phyloP scores from a whole-genome alignment of 2,329 filamentous ascomycete genomes.

The Verticillium alfalfae region DNA sequence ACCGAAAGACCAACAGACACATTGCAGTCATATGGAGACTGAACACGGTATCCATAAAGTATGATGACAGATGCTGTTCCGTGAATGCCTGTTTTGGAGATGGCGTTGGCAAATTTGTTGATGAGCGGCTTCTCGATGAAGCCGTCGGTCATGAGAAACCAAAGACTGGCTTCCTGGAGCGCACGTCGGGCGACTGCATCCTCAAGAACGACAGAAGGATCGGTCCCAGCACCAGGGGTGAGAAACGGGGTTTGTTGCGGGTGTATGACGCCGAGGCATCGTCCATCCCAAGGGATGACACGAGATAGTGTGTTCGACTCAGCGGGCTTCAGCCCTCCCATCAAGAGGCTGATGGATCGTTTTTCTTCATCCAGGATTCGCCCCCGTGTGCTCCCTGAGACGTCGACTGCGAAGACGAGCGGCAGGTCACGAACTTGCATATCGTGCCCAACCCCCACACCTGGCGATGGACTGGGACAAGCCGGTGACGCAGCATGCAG shows the following conservation, averaged over 20 bases:
- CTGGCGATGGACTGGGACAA: not conserved
- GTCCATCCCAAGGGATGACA: not conserved
- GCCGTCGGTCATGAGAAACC: constrained; percentile 18
- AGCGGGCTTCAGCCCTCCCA: not conserved
- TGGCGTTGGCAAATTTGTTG: constrained; percentile 7
- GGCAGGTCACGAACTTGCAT: not conserved
- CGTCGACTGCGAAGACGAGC: not conserved
- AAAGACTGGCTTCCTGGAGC: constrained; percentile 4
- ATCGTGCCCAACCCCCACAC: not conserved
- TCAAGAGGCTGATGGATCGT: not conserved
- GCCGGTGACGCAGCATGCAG: not conserved
- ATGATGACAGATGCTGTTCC: constrained; percentile 13
- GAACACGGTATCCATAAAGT: constrained; percentile 8
- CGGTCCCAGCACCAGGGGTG: not conserved
- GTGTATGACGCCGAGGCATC: not conserved
- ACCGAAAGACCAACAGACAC: constrained; percentile 15
- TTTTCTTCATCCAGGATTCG: not conserved
- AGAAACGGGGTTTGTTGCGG: not conserved
- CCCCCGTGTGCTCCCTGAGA: not conserved
- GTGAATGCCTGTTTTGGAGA: constrained; percentile 11
- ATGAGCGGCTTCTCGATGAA: constrained; percentile 3
- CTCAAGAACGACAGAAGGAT: not conserved
- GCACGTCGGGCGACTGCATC: not conserved
- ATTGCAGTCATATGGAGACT: constrained; percentile 5
- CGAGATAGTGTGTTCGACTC: not conserved